These are phyloP conservation scores for Globisporangium cylindrosporum DNA, from an alignment of 352 stramenopile species.

Conservation along the genomic window DNA sequence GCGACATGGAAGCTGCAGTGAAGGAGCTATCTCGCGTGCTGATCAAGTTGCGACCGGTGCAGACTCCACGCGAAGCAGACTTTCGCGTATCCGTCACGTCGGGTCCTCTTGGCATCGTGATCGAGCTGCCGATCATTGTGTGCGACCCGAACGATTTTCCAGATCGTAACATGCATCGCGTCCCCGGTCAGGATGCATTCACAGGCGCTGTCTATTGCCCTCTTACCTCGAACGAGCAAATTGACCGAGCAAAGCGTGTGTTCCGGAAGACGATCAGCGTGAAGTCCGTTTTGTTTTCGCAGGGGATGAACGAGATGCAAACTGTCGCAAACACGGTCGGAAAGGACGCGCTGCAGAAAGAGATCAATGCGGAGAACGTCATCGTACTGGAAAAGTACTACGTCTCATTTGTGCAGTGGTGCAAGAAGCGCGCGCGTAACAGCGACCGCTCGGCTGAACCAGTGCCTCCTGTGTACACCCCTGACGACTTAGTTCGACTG, in stretches of 20 bases:
- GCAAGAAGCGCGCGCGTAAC: slow-evolving; percentile 21
- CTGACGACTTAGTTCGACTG: slow-evolving; percentile 29
- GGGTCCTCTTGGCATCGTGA: slow-evolving; percentile 49
- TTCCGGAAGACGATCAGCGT: slow-evolving; percentile 59
- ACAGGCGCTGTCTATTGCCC: slow-evolving; percentile 70
- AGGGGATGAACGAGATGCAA: slow-evolving; percentile 94
- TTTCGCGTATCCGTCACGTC: slow-evolving; percentile 77
- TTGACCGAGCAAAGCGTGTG: slow-evolving; percentile 51
- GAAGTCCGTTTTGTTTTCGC: slow-evolving; percentile 79
- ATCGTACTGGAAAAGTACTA: slow-evolving; percentile 60
- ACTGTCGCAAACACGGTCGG: slow-evolving; percentile 89
- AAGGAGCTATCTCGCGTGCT: slow-evolving; percentile 65
- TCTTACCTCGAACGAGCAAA: slow-evolving; percentile 43
- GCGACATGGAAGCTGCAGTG: slow-evolving; percentile 79
- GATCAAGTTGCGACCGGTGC: slow-evolving; percentile 70
- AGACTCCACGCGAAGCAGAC: slow-evolving; percentile 51
- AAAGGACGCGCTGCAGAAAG: slow-evolving; percentile 67
- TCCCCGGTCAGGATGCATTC: slow-evolving; percentile 70
- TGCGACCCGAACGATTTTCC: slow-evolving; percentile 34
- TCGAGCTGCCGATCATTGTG: slow-evolving; percentile 76
- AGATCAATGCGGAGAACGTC: slow-evolving; percentile 81
- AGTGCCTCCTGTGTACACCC: slow-evolving; percentile 24
- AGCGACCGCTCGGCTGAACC: neutral
- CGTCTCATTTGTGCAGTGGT: slow-evolving; percentile 35
- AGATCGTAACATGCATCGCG: slow-evolving; percentile 64